These are phyloP conservation scores for Prototheca wickerhamii DNA, from an alignment of 163 green algal genomes.

Conservation along the genomic window DNA sequence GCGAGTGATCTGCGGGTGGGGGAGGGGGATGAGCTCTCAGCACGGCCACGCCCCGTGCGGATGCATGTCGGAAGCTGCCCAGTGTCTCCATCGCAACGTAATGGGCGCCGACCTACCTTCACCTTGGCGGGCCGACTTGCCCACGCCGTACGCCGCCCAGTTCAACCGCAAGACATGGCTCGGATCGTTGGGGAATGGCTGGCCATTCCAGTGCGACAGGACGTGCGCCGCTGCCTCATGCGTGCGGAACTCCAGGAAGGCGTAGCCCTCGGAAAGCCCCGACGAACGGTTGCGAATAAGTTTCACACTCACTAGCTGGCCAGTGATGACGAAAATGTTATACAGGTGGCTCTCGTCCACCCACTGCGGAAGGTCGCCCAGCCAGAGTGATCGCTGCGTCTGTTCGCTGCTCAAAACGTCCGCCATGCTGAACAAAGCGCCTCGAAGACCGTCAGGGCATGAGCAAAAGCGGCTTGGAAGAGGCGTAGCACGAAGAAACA, in stretches of 20 bases:
- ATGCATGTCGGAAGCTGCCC: background rate
- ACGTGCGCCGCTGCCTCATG: constrained; percentile 47
- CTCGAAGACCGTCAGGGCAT: too few relatives aligned
- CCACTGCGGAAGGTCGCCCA: constrained; percentile 51
- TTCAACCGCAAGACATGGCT: constrained; percentile 44
- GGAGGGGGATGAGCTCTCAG: background rate
- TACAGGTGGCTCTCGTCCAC: constrained; percentile 52
- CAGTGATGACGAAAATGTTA: constrained; percentile 34
- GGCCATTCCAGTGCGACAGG: constrained; percentile 55
- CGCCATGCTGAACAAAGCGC: background rate
- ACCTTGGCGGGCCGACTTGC: constrained; percentile 19
- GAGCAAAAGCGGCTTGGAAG: too few relatives aligned
- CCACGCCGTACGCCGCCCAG: constrained; percentile 48
- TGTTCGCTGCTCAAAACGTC: constrained; percentile 7
- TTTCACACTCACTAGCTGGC: constrained; percentile 40
- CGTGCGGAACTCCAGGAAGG: constrained; percentile 55
- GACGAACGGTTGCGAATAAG: constrained; percentile 67
- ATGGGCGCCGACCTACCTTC: too few relatives aligned
- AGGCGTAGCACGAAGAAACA: too few relatives aligned
- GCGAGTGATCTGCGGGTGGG: constrained; percentile 35
- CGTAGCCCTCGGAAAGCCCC: constrained; percentile 52
- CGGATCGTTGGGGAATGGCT: constrained; percentile 14
- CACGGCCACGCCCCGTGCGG: background rate
- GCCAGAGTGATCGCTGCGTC: constrained; percentile 38
- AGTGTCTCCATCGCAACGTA: too few relatives aligned